Percentiles rank a stretch among this genome's conserved stretches.
Evolutionary conservation across 768 basidiomycete genomes (phyloP).

Genomic region (Coprinopsis cinerea): DNA sequence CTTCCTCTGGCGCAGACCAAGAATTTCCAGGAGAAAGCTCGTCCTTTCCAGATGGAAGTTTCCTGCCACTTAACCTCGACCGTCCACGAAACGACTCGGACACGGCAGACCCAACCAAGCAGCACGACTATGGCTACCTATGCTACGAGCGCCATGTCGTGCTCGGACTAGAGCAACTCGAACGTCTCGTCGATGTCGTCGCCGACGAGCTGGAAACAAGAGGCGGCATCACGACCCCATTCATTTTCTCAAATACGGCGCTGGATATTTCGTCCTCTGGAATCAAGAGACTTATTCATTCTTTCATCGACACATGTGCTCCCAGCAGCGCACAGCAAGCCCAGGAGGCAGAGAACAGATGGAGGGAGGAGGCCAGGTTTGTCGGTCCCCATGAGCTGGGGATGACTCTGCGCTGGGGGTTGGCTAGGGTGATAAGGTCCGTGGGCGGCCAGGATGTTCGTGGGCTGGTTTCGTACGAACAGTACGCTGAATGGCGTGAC

Average conservation of each 20-base stretch:
- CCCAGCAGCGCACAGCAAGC: conserved; percentile 23
- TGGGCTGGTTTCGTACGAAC: conserved; percentile 82
- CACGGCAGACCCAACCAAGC: conserved; percentile 21
- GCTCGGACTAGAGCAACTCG: conserved; percentile 69
- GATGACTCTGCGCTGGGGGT: conserved; percentile 90
- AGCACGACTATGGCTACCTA: conserved; percentile 63
- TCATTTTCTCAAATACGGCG: conserved; percentile 86
- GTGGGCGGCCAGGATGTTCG: conserved; percentile 67
- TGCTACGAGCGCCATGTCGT: conserved; percentile 69
- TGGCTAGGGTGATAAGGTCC: conserved; percentile 71
- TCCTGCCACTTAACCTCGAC: conserved; percentile 48
- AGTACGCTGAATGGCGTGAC: conserved; percentile 75
- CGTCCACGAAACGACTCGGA: conserved; percentile 34
- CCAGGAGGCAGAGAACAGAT: conserved; percentile 45
- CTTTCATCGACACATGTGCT: conserved; percentile 67
- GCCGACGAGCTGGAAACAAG: conserved; percentile 64
- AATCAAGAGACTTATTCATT: conserved; percentile 70
- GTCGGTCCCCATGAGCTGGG: conserved; percentile 85
- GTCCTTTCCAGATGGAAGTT: conserved; percentile 46
- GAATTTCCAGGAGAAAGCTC: conserved; percentile 19
- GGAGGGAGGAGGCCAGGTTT: conserved; percentile 78
- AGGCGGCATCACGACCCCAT: conserved; percentile 81
- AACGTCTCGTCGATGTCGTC: conserved; percentile 64
- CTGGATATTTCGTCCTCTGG: conserved; percentile 77
- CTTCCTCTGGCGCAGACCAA: conserved; percentile 24